phyloP scores from a whole-genome alignment of 2,329 filamentous ascomycete species.

The Fusarium dimerum region DNA sequence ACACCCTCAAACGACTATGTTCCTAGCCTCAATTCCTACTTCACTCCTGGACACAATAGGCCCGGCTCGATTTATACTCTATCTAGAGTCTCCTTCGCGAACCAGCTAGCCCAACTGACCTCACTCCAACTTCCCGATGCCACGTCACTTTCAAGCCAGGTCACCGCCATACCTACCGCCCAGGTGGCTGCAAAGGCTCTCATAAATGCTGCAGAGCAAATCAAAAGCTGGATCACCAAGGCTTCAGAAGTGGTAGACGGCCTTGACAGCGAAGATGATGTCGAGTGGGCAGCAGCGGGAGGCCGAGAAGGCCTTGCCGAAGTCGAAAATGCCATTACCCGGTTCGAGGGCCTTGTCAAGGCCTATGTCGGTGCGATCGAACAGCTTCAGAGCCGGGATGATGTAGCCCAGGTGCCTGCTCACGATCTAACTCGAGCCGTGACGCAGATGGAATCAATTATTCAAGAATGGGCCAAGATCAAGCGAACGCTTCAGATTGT shows the following conservation, averaged over 20 bases:
- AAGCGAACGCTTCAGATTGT: constrained; percentile 74
- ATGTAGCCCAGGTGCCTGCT: constrained; percentile 71
- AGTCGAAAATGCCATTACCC: constrained; percentile 71
- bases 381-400: constrained; percentile 75
- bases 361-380: constrained; percentile 96
- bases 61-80: constrained; percentile 92
- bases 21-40: constrained; percentile 60
- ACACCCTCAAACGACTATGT: constrained; percentile 45
- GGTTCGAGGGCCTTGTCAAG: constrained; percentile 87
- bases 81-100: constrained; percentile 88
- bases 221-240: constrained; percentile 90
- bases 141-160: constrained; percentile 77
- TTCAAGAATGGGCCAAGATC: constrained; percentile 83
- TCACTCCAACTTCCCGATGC: constrained; percentile 88
- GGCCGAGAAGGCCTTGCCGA: constrained; percentile 78
- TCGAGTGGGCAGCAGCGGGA: constrained; percentile 92
- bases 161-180: constrained; percentile 82
- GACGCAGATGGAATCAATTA: constrained; percentile 83
- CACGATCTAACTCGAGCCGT: constrained; percentile 76
- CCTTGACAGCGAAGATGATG: constrained; percentile 92
- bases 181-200: constrained; percentile 81
- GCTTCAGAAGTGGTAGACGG: constrained; percentile 86
- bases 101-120: constrained; percentile 88
- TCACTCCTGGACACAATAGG: constrained; percentile 66
- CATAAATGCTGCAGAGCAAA: constrained; percentile 86